These are phyloP conservation scores for Talaromyces pinophilus DNA, from an alignment of 2,329 filamentous ascomycete species.

Conservation along the genomic window DNA sequence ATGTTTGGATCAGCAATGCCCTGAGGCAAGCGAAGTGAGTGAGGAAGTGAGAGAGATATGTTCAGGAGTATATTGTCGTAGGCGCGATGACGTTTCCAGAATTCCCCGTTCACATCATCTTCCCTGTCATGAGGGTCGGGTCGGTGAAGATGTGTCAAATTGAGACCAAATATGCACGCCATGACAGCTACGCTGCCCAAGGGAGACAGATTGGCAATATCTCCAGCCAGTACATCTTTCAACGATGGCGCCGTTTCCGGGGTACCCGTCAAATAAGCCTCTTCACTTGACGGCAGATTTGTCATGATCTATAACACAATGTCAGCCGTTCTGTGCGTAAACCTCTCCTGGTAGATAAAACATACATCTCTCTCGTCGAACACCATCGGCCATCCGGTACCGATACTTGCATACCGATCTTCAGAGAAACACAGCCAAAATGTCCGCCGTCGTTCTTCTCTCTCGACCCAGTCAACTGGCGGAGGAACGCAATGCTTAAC, in stretches of 20 bases:
- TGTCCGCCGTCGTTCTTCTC: constrained; percentile 84
- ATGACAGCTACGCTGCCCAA: constrained; percentile 81
- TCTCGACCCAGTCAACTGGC: constrained; percentile 89
- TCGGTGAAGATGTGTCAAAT: constrained; percentile 86
- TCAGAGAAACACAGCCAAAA: constrained; percentile 94
- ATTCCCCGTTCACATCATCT: constrained; percentile 84
- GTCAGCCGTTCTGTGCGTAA: constrained; percentile 16
- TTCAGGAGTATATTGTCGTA: constrained; percentile 91
- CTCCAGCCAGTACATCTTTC: constrained; percentile 55
- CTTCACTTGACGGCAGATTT: constrained; percentile 78
- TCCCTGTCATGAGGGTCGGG: constrained; percentile 79
- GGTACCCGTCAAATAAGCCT: constrained; percentile 78
- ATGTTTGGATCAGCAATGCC: constrained; percentile 79
- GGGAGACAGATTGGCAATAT: constrained; percentile 71
- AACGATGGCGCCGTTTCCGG: constrained; percentile 67
- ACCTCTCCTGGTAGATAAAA: background rate
- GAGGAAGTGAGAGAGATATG: constrained; percentile 79
- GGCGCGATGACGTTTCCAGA: constrained; percentile 89
- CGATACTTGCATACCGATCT: constrained; percentile 91
- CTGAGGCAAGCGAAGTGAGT: constrained; percentile 73
- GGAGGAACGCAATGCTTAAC: constrained; percentile 89
- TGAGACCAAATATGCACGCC: constrained; percentile 87
- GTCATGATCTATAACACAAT: constrained; percentile 65
- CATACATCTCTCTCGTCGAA: constrained; percentile 82
- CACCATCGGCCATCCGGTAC: constrained; percentile 95